Evolutionary conservation across 202 grass and related monocot genomes (phyloP), one percentile per base, ranked within the genome.

Genomic region (Bolboschoenoplectus hybrid): DNA sequence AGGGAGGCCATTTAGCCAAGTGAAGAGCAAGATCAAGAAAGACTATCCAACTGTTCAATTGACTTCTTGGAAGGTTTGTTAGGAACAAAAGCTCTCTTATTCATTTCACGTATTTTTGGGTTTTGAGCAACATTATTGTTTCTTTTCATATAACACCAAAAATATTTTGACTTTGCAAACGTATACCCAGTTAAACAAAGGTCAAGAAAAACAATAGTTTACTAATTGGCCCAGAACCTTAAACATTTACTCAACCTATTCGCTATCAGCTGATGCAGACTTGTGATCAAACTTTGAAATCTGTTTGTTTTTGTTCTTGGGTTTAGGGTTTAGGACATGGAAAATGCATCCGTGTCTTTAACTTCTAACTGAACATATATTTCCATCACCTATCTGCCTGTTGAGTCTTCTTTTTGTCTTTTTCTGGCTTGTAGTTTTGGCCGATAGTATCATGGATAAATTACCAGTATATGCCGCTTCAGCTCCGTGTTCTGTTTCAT

Each of bases 391-490:
- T 49, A 32, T 32, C 17, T 12, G 20, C 70, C 70, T 74, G 46
- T 74, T 74, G 70, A 32, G 49, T 78, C 34, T 57, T 77, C 13
- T 62, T 26, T 82, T 79, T 14, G 1, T 45, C 26, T 68, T 83
- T 82, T 83, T n/a, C 63, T 86, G 36, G 35, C 5, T 86, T 91
- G 86, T 87, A 97, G 94, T 94, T 97, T 90, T 94, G 94, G 94
- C 94, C 92, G 50, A 89, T 97, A 47, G 91, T 97, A 72, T 87
- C 87, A 67, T 97, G 92, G 92, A 90, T 97, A 76, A 97, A 97
- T 87, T 94, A 97, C 84, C 87, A 94, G 52, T 94, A 97, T 81
- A 91, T 97, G 92, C 94, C 94, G 46, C 94, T 97, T 56, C 92
- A 97, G 82, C 91, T 97, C 39, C 94, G 94, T 67, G 94, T 97